phyloP scores from a whole-genome alignment of 1,284 basidiomycete genomes.

The Paramarasmius palmivorus region DNA sequence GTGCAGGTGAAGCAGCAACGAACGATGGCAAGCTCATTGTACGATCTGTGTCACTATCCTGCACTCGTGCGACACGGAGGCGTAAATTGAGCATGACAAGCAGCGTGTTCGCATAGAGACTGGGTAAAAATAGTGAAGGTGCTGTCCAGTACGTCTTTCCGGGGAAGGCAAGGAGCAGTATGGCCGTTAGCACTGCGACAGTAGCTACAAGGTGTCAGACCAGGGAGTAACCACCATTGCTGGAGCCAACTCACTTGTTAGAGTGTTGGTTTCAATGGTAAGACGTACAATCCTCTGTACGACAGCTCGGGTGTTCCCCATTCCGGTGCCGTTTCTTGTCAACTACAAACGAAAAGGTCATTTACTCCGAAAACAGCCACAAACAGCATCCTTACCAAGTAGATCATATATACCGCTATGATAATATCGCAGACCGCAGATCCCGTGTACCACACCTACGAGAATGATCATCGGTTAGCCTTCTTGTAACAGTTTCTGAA shows the following conservation, averaged over 20 bases:
- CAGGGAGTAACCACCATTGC: background rate
- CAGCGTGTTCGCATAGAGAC: background rate
- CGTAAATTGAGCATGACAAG: slow-evolving; percentile 1
- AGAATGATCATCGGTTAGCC: background rate
- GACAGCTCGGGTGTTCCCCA: background rate
- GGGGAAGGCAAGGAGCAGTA: background rate
- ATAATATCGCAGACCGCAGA: background rate
- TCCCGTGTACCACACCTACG: background rate
- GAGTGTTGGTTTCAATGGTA: background rate
- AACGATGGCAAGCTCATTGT: too few relatives aligned
- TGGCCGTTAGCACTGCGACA: background rate
- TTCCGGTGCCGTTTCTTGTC: background rate
- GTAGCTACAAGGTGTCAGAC: background rate
- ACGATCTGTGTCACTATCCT: too few relatives aligned
- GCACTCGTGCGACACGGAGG: too few relatives aligned
- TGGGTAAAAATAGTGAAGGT: background rate
- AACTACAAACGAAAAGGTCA: background rate
- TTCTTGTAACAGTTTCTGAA: background rate
- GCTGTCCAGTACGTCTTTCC: background rate
- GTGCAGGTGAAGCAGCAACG: too few relatives aligned
- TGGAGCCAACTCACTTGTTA: background rate
- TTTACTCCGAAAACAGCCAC: background rate
- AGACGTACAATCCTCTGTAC: background rate
- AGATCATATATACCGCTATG: background rate
- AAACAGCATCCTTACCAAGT: background rate